Evolutionary conservation across 768 basidiomycete genomes (phyloP).

Genomic region (Pleurotus platypus): DNA sequence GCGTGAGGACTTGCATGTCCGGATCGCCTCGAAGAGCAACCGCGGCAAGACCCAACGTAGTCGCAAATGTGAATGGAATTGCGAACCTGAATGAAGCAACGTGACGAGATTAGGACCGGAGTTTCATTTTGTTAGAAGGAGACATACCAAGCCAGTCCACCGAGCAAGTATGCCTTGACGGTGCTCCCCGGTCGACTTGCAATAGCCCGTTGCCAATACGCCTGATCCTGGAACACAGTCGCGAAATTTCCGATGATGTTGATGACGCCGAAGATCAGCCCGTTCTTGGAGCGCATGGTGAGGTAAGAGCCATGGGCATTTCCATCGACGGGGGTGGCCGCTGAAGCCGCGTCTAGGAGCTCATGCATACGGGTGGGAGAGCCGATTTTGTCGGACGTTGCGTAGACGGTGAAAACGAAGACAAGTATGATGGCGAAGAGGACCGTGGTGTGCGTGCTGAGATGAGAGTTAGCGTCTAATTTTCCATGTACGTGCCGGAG

Average conservation of each 20-base stretch:
- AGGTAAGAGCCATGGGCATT: slow-evolving; percentile 87
- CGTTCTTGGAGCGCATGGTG: slow-evolving; percentile 69
- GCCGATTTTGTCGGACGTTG: slow-evolving; percentile 76
- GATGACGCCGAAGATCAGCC: slow-evolving; percentile 77
- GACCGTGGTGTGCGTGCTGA: slow-evolving; percentile 81
- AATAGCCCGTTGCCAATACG: slow-evolving; percentile 92
- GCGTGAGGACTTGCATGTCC: slow-evolving; percentile 42
- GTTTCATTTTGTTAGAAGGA: background rate
- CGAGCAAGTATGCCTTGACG: slow-evolving; percentile 88
- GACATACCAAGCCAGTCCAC: slow-evolving; percentile 79
- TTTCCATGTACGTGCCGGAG: background rate
- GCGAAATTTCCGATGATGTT: slow-evolving; percentile 84
- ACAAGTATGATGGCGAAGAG: slow-evolving; percentile 83
- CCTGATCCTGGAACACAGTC: slow-evolving; percentile 53
- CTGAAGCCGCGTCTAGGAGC: slow-evolving; percentile 61
- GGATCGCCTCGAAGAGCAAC: slow-evolving; percentile 71
- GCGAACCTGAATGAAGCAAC: slow-evolving; percentile 51
- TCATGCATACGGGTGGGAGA: slow-evolving; percentile 75
- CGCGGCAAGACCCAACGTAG: slow-evolving; percentile 83
- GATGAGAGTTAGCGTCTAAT: background rate
- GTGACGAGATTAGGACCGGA: background rate
- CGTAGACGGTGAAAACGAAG: slow-evolving; percentile 78
- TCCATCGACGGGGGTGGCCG: slow-evolving; percentile 58
- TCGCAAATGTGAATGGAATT: slow-evolving; percentile 84
- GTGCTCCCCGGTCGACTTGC: slow-evolving; percentile 81